A percentile compares a stretch with the other conserved stretches of the same genome.
Evolutionary conservation across 75 land plant genomes (phyloP).

Genomic region (Cryptomeria japonica): DNA sequence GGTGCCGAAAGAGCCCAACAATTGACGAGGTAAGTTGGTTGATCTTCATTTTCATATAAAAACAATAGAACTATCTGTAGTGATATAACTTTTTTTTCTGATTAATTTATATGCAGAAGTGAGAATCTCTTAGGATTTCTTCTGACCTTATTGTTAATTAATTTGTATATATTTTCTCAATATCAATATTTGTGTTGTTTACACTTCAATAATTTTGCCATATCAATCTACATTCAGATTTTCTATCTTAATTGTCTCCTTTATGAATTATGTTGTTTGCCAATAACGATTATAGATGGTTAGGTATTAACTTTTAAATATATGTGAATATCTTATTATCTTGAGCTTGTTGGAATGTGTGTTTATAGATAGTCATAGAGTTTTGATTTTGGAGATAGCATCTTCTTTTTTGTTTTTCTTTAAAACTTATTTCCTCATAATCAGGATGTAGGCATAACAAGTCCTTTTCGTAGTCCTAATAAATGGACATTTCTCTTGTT

Average conservation of each 20-base stretch:
- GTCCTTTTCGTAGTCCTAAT: not conserved
- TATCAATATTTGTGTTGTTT: not conserved
- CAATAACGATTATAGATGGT: not conserved
- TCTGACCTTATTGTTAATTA: not conserved
- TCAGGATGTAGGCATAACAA: not conserved
- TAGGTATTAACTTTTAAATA: not conserved
- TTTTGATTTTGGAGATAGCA: not conserved
- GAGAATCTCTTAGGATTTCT: not conserved
- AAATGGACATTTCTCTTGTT: not conserved
- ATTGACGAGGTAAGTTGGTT: slow-evolving; percentile 26
- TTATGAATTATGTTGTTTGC: not conserved
- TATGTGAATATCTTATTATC: not conserved
- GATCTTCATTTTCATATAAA: not conserved
- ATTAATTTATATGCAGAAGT: not conserved
- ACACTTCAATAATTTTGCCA: not conserved
- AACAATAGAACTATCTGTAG: slow-evolving; percentile 2
- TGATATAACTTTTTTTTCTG: not conserved
- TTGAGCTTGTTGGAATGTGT: not conserved
- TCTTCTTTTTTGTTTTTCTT: not conserved
- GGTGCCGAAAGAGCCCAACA: slow-evolving; percentile 25
- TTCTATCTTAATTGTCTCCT: not conserved
- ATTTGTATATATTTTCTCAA: not conserved
- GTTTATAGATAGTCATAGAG: not conserved
- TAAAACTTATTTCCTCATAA: not conserved
- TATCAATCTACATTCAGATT: not conserved